phyloP scores from a whole-genome alignment of 2,329 filamentous ascomycete genomes.

The Neopestalotiopsis sp. region DNA sequence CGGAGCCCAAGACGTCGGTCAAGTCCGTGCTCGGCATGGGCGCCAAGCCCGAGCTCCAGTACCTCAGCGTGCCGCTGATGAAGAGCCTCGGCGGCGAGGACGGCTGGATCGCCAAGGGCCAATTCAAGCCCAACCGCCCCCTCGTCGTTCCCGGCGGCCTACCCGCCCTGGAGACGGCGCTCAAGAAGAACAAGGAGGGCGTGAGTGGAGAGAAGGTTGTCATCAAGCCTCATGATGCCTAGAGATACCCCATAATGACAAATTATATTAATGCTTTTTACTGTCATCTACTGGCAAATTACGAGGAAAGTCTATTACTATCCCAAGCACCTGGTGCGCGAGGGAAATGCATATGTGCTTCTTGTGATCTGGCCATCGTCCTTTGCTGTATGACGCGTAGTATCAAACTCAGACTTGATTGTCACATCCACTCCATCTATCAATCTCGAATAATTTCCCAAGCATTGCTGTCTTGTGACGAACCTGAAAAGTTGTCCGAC shows the following conservation, averaged over 20 bases:
- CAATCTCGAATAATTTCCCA: too few relatives aligned
- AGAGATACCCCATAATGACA: background rate
- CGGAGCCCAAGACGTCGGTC: conserved; percentile 7
- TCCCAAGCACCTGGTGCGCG: too few relatives aligned
- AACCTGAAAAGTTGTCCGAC: too few relatives aligned
- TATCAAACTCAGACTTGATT: too few relatives aligned
- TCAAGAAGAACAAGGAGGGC: conserved; percentile 32
- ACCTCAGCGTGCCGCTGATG: conserved; percentile 35
- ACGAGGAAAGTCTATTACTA: too few relatives aligned
- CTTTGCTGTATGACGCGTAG: too few relatives aligned
- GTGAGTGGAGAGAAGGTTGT: conserved; percentile 34
- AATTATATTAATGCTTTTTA: background rate
- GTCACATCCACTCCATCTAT: too few relatives aligned
- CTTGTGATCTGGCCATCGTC: too few relatives aligned
- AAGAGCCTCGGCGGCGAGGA: conserved; percentile 33
- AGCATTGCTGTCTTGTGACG: too few relatives aligned
- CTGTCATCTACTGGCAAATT: too few relatives aligned
- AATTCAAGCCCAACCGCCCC: conserved; percentile 34
- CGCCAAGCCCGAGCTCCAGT: conserved; percentile 29
- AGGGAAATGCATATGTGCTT: too few relatives aligned
- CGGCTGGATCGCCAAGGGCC: conserved; percentile 36
- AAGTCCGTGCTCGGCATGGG: conserved; percentile 26
- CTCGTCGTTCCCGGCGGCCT: conserved; percentile 35
- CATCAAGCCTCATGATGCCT: conserved; percentile 21
- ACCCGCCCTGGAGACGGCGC: conserved; percentile 28